Base-by-base conservation (phyloP, 495 filamentous ascomycete species). In the Penicillium flavigenum region DNA sequence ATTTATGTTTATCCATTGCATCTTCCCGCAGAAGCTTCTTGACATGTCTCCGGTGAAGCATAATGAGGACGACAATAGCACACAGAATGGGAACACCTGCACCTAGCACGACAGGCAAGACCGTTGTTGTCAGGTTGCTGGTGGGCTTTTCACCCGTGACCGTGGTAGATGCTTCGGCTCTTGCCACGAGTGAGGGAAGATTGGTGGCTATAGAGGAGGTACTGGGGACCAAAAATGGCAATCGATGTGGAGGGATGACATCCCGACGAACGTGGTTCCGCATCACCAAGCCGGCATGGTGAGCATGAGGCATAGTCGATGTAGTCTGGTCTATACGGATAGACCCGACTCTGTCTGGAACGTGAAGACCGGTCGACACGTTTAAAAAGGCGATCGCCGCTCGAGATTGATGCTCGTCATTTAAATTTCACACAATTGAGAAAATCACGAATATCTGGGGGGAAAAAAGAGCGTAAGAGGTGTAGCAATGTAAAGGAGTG, bases 1-100 rank as follows among this genome's bases (percentile, higher is more conserved):
- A 96, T 66, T 88, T 95, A 70, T 95, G 89, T 62, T 90, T 88
- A 68, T 97, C 93, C 58, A 89, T 84, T 31, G 80, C 79, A 70
- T 98, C 94, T 76, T 98, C 94, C 41, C 76, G 75, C 57, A 80
- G 78, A 57, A 92, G 82, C 61, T 83, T 93, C 62, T 83, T 82
- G 16, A 89, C 76, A 63, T 89, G 87, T 67, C 88, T 80, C 14
- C 89, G 83, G 64, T 96, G 91, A 31, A 98, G 79, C 62, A 83
- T 88, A 52, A 93, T 57, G 47, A 96, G 79, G 26, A 90, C 79
- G 22, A 86, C 57, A 7, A 90, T 65, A 14, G 88, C 89, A 61
- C 79, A 72, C 14, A 86, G 74, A 41, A 96, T 71, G 1, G 94
- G 92, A 45, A 97, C 86, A 44, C 93, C 84, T 59, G 91, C 84